These are phyloP conservation scores for Juglanconis sp. DNA, from an alignment of 2,329 filamentous ascomycete species.

Conservation along the genomic window DNA sequence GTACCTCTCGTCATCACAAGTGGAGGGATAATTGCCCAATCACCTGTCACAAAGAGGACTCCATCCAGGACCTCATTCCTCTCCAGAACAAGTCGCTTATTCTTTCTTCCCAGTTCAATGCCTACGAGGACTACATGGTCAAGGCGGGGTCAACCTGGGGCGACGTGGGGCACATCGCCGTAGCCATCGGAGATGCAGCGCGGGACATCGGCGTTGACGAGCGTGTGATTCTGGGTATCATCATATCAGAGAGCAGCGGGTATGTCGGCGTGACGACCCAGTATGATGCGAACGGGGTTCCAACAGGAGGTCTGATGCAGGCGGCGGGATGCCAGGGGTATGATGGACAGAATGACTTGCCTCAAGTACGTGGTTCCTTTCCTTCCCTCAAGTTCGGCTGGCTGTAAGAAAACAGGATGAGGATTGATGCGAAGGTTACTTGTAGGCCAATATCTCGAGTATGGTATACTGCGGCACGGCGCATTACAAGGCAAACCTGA, in stretches of 20 bases:
- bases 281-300: constrained; percentile 29
- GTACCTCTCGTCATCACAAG: neutral
- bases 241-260: constrained; percentile 40
- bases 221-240: constrained; percentile 36
- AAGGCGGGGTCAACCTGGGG: constrained; percentile 29
- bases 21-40: too few species aligned
- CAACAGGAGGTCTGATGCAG: constrained; percentile 38
- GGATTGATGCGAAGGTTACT: neutral
- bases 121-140: constrained; percentile 31
- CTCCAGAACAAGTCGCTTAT: neutral
- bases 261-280: constrained; percentile 37
- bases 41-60: too few species aligned
- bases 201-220: constrained; percentile 31
- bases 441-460: neutral
- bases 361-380: constrained; percentile 23
- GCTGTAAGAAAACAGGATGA: too few species aligned
- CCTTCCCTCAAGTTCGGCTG: too few species aligned
- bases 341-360: constrained; percentile 29
- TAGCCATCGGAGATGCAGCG: constrained; percentile 28
- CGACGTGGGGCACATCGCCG: constrained; percentile 32
- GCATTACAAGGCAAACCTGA: constrained; percentile 28
- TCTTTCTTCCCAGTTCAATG: constrained; percentile 24
- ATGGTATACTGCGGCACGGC: constrained; percentile 23
- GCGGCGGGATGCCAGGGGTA: constrained; percentile 32
- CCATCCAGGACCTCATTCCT: neutral